These are phyloP conservation scores for Sordariomycetes sp. DNA, from an alignment of 2,329 filamentous ascomycete species.

Conservation along the genomic window DNA sequence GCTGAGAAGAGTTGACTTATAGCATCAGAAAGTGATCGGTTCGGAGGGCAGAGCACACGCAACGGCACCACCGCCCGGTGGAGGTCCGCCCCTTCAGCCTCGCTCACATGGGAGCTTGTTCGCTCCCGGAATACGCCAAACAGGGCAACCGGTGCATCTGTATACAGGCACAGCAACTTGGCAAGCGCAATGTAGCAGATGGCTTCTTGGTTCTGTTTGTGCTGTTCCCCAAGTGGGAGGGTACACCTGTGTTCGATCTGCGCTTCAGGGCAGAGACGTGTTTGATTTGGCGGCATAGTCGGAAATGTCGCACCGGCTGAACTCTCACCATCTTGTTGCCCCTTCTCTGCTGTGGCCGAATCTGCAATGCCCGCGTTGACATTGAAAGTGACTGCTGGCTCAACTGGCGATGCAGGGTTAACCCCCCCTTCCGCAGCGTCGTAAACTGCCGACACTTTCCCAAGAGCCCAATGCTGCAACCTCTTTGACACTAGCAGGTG, in stretches of 20 bases:
- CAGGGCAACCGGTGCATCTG: conserved; percentile 3
- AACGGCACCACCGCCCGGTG: conserved; percentile 5
- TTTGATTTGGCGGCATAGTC: not conserved
- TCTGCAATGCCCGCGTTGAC: not conserved
- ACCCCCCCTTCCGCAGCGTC: no score
- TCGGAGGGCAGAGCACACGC: conserved; percentile 4
- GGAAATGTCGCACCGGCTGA: not conserved
- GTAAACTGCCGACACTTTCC: not conserved
- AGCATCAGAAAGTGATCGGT: not conserved
- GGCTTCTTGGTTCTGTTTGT: not conserved
- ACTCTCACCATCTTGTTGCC: not conserved
- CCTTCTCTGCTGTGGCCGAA: not conserved
- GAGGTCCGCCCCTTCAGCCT: not conserved
- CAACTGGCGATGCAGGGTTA: not conserved
- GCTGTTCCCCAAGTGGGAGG: not conserved
- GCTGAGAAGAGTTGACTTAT: not conserved
- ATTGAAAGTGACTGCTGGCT: not conserved
- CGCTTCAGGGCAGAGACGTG: not conserved
- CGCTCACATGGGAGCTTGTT: not conserved
- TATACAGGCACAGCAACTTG: conserved; percentile 5
- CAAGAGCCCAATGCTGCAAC: conserved; percentile 1
- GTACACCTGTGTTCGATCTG: conserved; percentile 1
- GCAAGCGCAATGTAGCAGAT: conserved; percentile 5
- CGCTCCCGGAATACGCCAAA: conserved; percentile 3
- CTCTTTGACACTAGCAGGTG: conserved; percentile 1